These are phyloP conservation scores for Poa annua DNA, from an alignment of 176 grass and related monocot species.

Conservation along the genomic window DNA sequence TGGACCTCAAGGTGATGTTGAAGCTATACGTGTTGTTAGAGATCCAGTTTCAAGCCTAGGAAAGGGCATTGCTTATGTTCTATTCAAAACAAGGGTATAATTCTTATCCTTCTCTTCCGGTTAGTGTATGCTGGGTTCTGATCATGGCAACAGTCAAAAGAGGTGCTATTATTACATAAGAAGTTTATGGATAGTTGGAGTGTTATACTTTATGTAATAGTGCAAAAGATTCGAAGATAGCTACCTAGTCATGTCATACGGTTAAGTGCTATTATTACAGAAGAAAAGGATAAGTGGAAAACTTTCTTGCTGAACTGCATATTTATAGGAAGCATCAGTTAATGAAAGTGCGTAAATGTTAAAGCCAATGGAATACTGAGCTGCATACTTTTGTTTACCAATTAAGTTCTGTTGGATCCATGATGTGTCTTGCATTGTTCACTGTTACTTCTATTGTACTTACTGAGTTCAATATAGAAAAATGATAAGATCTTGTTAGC, in stretches of 20 bases:
- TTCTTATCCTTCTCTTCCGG: conserved; percentile 24
- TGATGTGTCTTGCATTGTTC: background rate
- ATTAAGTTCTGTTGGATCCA: conserved; percentile 4
- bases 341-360: background rate
- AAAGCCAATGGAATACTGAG: background rate
- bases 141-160: background rate
- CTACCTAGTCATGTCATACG: background rate
- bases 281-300: background rate
- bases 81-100: conserved; percentile 96
- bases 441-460: background rate
- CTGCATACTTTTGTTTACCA: background rate
- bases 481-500: background rate
- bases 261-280: background rate
- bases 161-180: background rate
- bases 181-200: background rate
- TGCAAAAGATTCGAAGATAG: background rate
- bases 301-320: conserved; percentile 17
- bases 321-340: background rate
- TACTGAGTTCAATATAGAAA: conserved; percentile 1
- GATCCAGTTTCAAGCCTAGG: conserved; percentile 81
- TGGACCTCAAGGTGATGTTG: conserved; percentile 65
- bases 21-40: conserved; percentile 89
- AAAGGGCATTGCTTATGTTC: conserved; percentile 91
- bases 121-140: background rate
- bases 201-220: background rate